Evolutionary conservation across 768 basidiomycete genomes (phyloP).

Genomic region (Trametes sanguinea): DNA sequence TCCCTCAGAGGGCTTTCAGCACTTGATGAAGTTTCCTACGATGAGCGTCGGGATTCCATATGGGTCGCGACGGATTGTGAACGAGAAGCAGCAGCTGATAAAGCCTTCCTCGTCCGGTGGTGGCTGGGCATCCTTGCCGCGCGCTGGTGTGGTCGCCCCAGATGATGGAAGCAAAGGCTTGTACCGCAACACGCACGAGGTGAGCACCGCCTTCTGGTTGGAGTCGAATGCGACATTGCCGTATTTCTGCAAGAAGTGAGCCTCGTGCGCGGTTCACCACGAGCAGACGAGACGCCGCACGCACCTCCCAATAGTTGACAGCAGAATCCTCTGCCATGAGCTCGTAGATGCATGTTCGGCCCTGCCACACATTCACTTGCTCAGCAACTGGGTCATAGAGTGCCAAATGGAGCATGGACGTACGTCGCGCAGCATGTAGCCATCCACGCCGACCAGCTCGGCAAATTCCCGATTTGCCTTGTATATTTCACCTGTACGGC

Average conservation of each 20-base stretch:
- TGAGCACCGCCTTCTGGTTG: slow-evolving; percentile 90
- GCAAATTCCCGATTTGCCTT: slow-evolving; percentile 97
- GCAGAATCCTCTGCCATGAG: slow-evolving; percentile 97
- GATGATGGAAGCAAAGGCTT: slow-evolving; percentile 62
- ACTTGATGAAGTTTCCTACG: slow-evolving; percentile 85
- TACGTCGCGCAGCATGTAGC: slow-evolving; percentile 85
- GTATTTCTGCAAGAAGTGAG: slow-evolving; percentile 71
- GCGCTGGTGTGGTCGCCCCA: slow-evolving; percentile 35
- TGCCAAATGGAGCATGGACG: slow-evolving; percentile 25
- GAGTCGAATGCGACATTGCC: slow-evolving; percentile 91
- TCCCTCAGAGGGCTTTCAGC: slow-evolving; percentile 13
- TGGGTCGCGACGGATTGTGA: slow-evolving; percentile 81
- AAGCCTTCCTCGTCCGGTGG: slow-evolving; percentile 67
- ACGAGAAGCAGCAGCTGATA: slow-evolving; percentile 89
- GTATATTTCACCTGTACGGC: slow-evolving; percentile 97
- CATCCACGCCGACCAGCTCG: slow-evolving; percentile 84
- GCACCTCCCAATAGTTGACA: slow-evolving; percentile 96
- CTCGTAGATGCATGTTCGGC: slow-evolving; percentile 94
- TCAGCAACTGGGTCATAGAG: not conserved
- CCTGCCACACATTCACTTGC: slow-evolving; percentile 43
- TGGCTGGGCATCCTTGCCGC: slow-evolving; percentile 29
- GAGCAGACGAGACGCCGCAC: slow-evolving; percentile 20
- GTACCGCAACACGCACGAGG: slow-evolving; percentile 84
- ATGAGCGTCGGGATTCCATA: slow-evolving; percentile 91
- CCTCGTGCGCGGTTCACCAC: not conserved